phyloP scores from a whole-genome alignment of 2,329 filamentous ascomycete genomes.

The Hymenoscyphus occultus region DNA sequence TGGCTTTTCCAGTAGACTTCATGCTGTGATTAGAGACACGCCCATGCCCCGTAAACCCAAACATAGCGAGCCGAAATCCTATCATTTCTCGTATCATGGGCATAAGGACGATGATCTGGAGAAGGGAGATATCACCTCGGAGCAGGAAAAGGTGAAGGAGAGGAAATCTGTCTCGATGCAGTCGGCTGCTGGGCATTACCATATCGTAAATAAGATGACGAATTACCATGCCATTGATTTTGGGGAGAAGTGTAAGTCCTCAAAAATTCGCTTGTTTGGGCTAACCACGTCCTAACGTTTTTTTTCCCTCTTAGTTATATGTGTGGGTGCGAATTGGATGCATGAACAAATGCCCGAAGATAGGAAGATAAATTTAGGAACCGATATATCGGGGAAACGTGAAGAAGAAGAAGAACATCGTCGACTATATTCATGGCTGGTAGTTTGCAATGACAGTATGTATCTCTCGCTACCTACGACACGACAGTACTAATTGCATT shows the following conservation, averaged over 20 bases:
- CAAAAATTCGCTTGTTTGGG: background rate
- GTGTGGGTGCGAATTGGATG: constrained; percentile 68
- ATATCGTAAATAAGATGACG: constrained; percentile 66
- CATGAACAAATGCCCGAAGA: constrained; percentile 36
- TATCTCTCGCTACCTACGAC: no score
- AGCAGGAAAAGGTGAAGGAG: constrained; percentile 4
- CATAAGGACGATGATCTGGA: constrained; percentile 27
- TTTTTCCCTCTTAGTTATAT: constrained; percentile 51
- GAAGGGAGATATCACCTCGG: constrained; percentile 16
- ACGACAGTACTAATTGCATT: constrained; percentile 15
- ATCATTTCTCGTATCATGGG: constrained; percentile 20
- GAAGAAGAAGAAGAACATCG: constrained; percentile 36
- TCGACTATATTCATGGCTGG: constrained; percentile 68
- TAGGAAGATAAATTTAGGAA: background rate
- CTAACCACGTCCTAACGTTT: background rate
- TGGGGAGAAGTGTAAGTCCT: constrained; percentile 56
- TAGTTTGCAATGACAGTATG: constrained; percentile 62
- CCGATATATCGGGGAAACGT: constrained; percentile 34
- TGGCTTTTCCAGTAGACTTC: constrained; percentile 64
- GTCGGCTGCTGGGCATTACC: constrained; percentile 37
- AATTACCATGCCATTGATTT: constrained; percentile 73
- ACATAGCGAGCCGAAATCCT: background rate
- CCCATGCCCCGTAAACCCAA: constrained; percentile 36
- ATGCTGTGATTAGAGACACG: constrained; percentile 59
- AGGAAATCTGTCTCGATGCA: background rate